phyloP scores from a whole-genome alignment of 1,284 basidiomycete species.

The Hymenochaete sp. region DNA sequence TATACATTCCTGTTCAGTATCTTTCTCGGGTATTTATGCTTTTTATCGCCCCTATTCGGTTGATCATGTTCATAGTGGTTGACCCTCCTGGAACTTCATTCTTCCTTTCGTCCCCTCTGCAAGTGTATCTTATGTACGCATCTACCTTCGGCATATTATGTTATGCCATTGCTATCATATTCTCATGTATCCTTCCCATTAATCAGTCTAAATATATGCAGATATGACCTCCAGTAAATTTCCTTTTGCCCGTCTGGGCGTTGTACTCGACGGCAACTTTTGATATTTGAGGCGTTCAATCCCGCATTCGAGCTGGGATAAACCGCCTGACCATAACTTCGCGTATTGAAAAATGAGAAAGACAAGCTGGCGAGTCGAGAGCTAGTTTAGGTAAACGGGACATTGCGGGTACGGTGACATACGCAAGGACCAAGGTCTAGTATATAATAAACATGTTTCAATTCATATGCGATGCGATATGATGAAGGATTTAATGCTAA shows the following conservation, averaged over 20 bases:
- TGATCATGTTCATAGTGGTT: not conserved
- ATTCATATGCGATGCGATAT: conserved; percentile 5
- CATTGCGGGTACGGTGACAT: conserved; percentile 80
- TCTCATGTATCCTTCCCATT: no score
- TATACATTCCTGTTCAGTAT: no score
- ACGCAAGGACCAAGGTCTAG: conserved; percentile 82
- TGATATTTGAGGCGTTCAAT: conserved; percentile 36
- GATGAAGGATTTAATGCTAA: conserved; percentile 23
- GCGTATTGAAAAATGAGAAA: conserved; percentile 67
- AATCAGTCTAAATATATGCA: no score
- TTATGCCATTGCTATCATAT: not conserved
- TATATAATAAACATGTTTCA: not conserved
- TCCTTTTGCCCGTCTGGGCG: not conserved
- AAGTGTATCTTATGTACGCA: not conserved
- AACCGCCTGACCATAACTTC: conserved; percentile 86
- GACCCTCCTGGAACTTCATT: no score
- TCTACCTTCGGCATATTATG: not conserved
- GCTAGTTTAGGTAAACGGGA: conserved; percentile 42
- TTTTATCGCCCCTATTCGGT: not conserved
- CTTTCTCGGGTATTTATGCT: not conserved
- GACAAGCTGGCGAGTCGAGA: conserved; percentile 61
- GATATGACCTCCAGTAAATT: no score
- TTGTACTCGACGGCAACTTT: no score
- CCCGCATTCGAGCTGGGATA: conserved; percentile 87
- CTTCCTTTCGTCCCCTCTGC: no score